Percentiles rank a stretch among this genome's conserved stretches.
Evolutionary conservation across 78 protist species (phyloP).

Genomic region (Polysphondylium violaceum): DNA sequence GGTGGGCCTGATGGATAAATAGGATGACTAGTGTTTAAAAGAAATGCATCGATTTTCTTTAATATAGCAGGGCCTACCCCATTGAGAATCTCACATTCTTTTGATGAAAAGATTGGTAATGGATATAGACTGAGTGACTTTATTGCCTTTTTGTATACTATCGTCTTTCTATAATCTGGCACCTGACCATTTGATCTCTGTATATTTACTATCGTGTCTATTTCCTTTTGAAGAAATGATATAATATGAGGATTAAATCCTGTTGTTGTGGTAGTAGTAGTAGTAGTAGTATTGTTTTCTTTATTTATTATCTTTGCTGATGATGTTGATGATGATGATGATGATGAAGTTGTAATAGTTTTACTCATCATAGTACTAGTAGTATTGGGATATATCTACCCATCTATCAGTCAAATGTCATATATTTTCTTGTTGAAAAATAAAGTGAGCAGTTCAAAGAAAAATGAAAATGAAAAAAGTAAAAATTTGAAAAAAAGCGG

Average conservation of each 20-base stretch:
- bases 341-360: too few species aligned
- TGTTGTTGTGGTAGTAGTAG: background rate
- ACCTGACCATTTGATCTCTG: background rate
- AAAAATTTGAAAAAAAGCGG: background rate
- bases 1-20: conserved; percentile 49
- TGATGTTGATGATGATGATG: too few species aligned
- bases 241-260: conserved; percentile 7
- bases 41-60: conserved; percentile 14
- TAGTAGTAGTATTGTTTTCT: background rate
- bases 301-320: background rate
- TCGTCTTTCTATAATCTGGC: conserved; percentile 26
- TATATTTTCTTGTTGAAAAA: too few species aligned
- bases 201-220: background rate
- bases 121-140: conserved; percentile 40
- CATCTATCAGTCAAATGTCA: background rate
- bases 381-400: too few species aligned
- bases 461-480: background rate
- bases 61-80: conserved; percentile 59
- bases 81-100: conserved; percentile 46
- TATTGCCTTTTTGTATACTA: conserved; percentile 43
- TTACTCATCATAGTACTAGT: too few species aligned
- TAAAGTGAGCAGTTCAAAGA: background rate
- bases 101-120: conserved; percentile 40
- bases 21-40: conserved; percentile 31
- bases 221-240: background rate